Percentiles rank a stretch among this genome's conserved stretches.
These are phyloP conservation scores for Candida maltosa DNA, from an alignment of 805 yeast species.

Conservation along the genomic window DNA sequence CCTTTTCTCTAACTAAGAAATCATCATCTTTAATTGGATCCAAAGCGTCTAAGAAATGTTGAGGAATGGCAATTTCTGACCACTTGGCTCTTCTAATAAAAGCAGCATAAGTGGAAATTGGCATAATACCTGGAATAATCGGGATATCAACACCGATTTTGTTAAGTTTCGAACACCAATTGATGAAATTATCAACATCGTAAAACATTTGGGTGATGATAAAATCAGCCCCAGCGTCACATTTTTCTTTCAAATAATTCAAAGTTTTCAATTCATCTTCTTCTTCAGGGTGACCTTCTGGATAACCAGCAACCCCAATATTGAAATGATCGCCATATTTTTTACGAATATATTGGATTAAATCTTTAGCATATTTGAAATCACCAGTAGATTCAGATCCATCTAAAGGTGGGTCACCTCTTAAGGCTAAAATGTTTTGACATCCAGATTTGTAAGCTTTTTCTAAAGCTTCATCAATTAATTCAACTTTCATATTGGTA, in stretches of 20 bases:
- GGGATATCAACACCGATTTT: conserved; percentile 76
- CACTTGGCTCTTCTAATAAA: conserved; percentile 92
- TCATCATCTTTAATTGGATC: conserved; percentile 91
- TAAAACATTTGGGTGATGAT: conserved; percentile 97
- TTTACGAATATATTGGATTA: conserved; percentile 69
- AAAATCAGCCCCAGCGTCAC: conserved; percentile 92
- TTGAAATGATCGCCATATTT: conserved; percentile 86
- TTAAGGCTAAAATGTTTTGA: conserved; percentile 86
- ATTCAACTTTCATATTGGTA: conserved; percentile 82
- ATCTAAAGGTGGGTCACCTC: conserved; percentile 92
- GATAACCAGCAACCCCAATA: conserved; percentile 96
- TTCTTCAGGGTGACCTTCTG: conserved; percentile 96
- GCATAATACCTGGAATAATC: conserved; percentile 97
- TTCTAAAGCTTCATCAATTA: conserved; percentile 80
- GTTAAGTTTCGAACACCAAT: conserved; percentile 75
- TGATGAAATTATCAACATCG: conserved; percentile 79
- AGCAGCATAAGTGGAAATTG: conserved; percentile 91
- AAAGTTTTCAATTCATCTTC: conserved; percentile 46
- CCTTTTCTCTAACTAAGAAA: conserved; percentile 77
- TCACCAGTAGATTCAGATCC: conserved; percentile 77
- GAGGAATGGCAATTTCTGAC: conserved; percentile 84
- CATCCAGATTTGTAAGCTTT: conserved; percentile 91
- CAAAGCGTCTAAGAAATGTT: conserved; percentile 61
- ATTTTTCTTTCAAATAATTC: conserved; percentile 73
- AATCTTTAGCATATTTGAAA: conserved; percentile 83